Percentiles rank a stretch among this genome's conserved stretches.
Conservation (phyloP, 371 early-diverging fungal species). For the Ecytonucleospora hepatopenaei region DNA sequence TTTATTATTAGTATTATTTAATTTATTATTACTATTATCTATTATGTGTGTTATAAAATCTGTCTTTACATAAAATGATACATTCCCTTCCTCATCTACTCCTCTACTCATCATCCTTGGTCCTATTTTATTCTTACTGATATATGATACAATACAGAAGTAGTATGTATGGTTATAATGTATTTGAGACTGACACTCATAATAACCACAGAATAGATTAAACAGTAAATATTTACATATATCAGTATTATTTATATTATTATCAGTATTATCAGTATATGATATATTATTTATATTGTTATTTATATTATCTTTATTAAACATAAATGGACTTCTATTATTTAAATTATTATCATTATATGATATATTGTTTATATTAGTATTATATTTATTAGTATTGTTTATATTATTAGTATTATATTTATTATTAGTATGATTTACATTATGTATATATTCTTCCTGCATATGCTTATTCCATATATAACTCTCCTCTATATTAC, state of each 20-base stretch:
- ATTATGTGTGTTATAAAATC: background rate
- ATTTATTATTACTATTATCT: background rate
- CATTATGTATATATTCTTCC: conserved; percentile 2
- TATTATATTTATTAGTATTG: background rate
- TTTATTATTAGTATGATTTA: background rate
- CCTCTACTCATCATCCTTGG: conserved; percentile 44
- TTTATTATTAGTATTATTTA: too few relatives aligned
- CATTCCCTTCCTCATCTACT: conserved; percentile 42
- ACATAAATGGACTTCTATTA: background rate
- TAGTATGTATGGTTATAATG: conserved; percentile 2
- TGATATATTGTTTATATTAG: too few relatives aligned
- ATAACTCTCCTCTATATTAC: conserved; percentile 24
- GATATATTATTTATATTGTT: background rate
- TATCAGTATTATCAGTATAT: background rate
- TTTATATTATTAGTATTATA: background rate
- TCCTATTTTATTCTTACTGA: conserved; percentile 44
- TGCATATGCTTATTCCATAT: conserved; percentile 38
- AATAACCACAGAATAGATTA: conserved; percentile 40
- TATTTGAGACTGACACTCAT: conserved; percentile 8
- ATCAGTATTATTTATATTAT: background rate
- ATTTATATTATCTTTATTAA: background rate
- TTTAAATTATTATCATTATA: background rate
- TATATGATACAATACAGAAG: conserved; percentile 33
- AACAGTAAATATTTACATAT: background rate
- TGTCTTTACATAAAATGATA: conserved; percentile 50